Conservation (phyloP, 306 rosid genomes). For the Delonix regia region DNA sequence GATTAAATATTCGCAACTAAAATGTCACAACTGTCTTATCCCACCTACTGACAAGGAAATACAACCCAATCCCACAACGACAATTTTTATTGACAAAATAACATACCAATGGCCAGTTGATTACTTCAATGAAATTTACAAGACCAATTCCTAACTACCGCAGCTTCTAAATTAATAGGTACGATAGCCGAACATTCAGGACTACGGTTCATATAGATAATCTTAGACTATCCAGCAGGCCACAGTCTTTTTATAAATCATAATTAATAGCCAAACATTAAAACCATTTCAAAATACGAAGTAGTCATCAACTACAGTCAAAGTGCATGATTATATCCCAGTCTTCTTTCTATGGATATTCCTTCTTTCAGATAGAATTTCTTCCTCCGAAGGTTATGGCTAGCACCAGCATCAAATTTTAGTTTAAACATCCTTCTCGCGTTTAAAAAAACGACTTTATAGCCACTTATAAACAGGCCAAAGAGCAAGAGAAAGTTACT, state of each 20-base stretch:
- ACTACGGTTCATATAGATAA: slow-evolving; percentile 23
- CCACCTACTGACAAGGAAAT: slow-evolving; percentile 42
- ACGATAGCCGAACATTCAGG: slow-evolving; percentile 40
- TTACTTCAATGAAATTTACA: slow-evolving; percentile 26
- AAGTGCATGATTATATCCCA: neutral
- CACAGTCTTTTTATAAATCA: neutral
- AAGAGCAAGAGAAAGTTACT: slow-evolving; percentile 5
- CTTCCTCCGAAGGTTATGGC: slow-evolving; percentile 24
- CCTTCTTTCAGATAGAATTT: slow-evolving; percentile 1
- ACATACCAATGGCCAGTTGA: slow-evolving; percentile 8
- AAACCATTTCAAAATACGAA: slow-evolving; percentile 7
- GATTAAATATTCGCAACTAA: slow-evolving; percentile 25
- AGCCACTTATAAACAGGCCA: neutral
- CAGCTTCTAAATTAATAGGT: slow-evolving; percentile 33
- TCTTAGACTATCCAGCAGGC: neutral
- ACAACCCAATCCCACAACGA: slow-evolving; percentile 25
- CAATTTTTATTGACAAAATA: neutral
- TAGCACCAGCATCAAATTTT: slow-evolving; percentile 10
- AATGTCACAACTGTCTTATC: slow-evolving; percentile 29
- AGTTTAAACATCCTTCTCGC: neutral
- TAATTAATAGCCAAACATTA: neutral
- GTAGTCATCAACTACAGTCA: slow-evolving; percentile 1
- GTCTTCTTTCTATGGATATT: slow-evolving; percentile 18
- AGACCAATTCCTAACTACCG: slow-evolving; percentile 39
- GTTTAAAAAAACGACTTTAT: neutral